Evolutionary conservation across 768 basidiomycete species (phyloP), one percentile per base, ranked within the genome.

Genomic region (Amanita exitialis): DNA sequence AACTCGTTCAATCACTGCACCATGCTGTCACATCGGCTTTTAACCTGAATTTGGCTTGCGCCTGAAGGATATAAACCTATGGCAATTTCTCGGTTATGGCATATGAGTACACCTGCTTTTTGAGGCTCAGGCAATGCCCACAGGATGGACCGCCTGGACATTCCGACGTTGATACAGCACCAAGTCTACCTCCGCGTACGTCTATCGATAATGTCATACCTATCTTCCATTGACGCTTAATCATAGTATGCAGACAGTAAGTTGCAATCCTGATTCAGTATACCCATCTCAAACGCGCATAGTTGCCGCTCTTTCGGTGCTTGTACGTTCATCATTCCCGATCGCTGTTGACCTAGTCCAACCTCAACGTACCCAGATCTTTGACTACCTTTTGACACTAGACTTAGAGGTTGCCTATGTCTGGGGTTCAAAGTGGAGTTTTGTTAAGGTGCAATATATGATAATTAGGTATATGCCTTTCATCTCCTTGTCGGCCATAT

Each of bases 381-480:
- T 23, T 28, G 49, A 50, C n/a, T 50, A 50, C 39, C 12, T 43
- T 18, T 28, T 50, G 49, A 50, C 49, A 18, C 16, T 50, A 3
- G 23, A 50, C 18, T 13, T 50, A 2, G 49, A 50, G 20, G 27
- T 41, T 25, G 23, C 15, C 13, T 50, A 41, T 13, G 28, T 50
- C 25, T 50, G 49, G 49, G 20, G 30, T 27, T 42, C 49, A 21
- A 50, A 32, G 21, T 50, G 49, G 49, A 42, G 23, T 21, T 43
- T 41, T n/a, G 18, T 50, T 15, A 50, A 50, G 30, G 7, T 50
- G 27, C 16, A 42, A 16, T 50, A 28, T 30, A 13, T 50, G 37
- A 30, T 50, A 8, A 9, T 50, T 27, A 23, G 49, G 27, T 50
- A 50, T 50, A 50, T 50, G 27, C 49, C 49, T 12, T 37, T 50